Conservation (phyloP, 2,329 filamentous ascomycete species). For the Phoma sp. region DNA sequence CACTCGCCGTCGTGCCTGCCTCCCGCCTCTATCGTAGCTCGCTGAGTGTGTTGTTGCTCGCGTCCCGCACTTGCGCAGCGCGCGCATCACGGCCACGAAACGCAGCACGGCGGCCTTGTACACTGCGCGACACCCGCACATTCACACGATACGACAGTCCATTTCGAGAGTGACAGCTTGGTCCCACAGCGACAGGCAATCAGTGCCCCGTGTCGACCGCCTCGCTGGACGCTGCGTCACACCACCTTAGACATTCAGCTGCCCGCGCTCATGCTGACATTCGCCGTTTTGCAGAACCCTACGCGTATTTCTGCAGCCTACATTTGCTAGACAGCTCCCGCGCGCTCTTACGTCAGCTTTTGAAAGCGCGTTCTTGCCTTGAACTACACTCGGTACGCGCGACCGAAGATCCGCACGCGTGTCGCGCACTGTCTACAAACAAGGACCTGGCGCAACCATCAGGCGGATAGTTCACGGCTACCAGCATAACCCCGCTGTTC, state of each 20-base stretch:
- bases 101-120: slow-evolving; percentile 41
- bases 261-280: slow-evolving; percentile 45
- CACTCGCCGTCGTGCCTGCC: slow-evolving; percentile 20
- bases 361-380: slow-evolving; percentile 24
- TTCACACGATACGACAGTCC: slow-evolving; percentile 35
- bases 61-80: slow-evolving; percentile 25
- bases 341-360: slow-evolving; percentile 34
- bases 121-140: slow-evolving; percentile 26
- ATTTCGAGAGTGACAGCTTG: slow-evolving; percentile 46
- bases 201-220: slow-evolving; percentile 35
- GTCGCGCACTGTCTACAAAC: slow-evolving; percentile 14
- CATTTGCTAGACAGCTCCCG: slow-evolving; percentile 33
- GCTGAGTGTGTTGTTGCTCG: slow-evolving; percentile 28
- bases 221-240: slow-evolving; percentile 27
- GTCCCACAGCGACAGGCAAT: slow-evolving; percentile 44
- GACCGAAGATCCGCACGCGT: slow-evolving; percentile 28
- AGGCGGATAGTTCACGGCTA: slow-evolving; percentile 25
- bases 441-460: slow-evolving; percentile 20
- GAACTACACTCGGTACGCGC: slow-evolving; percentile 33
- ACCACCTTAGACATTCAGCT: slow-evolving; percentile 27
- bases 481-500: slow-evolving; percentile 25
- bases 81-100: slow-evolving; percentile 38
- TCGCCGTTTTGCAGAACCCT: slow-evolving; percentile 38
- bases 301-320: slow-evolving; percentile 34
- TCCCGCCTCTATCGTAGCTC: slow-evolving; percentile 17